Conservation (phyloP, 192 early-diverging fungal genomes). For the Coemansia javaensis region DNA sequence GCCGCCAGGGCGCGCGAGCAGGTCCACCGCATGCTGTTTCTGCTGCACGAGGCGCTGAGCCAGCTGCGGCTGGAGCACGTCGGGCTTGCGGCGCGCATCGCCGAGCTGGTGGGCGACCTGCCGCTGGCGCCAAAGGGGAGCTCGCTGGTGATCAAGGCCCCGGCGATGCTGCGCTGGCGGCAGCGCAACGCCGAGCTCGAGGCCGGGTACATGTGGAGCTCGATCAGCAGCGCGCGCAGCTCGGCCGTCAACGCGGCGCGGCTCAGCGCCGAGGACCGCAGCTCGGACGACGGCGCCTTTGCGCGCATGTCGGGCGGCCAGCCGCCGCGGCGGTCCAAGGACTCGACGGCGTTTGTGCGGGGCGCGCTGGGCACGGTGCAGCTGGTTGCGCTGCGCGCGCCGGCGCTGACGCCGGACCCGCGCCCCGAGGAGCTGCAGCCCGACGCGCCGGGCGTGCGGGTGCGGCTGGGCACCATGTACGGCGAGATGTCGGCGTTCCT, state of each 20-base stretch:
- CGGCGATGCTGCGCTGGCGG: conserved; percentile 46
- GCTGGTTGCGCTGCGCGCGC: conserved; percentile 26
- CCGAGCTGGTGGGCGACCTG: conserved; percentile 46
- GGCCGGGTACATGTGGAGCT: conserved; percentile 39
- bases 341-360: conserved; percentile 41
- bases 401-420: conserved; percentile 46
- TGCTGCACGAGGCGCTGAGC: conserved; percentile 43
- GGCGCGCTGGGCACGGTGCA: conserved; percentile 25
- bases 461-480: conserved; percentile 29
- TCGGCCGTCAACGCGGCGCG: conserved; percentile 10
- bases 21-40: conserved; percentile 30
- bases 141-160: conserved; percentile 14
- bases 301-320: conserved; percentile 13
- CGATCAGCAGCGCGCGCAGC: conserved; percentile 23
- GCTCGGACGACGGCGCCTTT: conserved; percentile 10
- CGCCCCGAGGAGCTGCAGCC: conserved; percentile 35
- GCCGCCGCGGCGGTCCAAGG: conserved; percentile 18
- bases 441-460: conserved; percentile 22
- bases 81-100: conserved; percentile 18
- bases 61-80: conserved; percentile 44
- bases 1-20: conserved; percentile 14
- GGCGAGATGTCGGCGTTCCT: conserved; percentile 51
- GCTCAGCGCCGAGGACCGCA: conserved; percentile 1
- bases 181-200: conserved; percentile 34
- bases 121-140: conserved; percentile 21